Base-by-base conservation (phyloP, 768 basidiomycete species). In the Amanita rimosa region DNA sequence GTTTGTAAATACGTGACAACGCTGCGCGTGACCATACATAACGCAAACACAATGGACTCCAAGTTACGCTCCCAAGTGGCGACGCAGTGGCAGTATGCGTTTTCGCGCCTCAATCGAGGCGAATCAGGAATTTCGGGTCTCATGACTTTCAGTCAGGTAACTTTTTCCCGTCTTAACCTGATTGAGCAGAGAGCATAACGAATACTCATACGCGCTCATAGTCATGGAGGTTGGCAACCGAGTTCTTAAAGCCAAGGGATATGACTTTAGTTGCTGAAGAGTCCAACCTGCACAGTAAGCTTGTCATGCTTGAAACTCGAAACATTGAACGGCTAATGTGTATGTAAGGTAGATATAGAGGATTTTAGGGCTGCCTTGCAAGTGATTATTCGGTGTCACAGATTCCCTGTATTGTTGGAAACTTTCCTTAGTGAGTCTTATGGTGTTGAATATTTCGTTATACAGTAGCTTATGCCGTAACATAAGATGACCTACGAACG, bases 31-130 rank as follows among this genome's bases (percentile, higher is more conserved):
- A 29, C n/a, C 29, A 29, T 29, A 11, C 26, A 26, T 22, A 2
- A 27, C 22, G 10, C 17, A n/a, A 11, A n/a, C 22, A n/a, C n/a
- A 10, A 9, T 8, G 79, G 81, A 73, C 76, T 14, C 79, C 4
- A 71, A 75, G 21, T 65, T 83, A n/a, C 73, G 74, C 40, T 71
- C 74, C 1, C 81, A 84, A 58, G 79, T 84, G 7, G 73, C 76
- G 14, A 67, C 79, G 3, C 82, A 83, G 66, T 85, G 83, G 82
- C 78, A 82, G 52, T 79, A 83, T 16, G 71, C 79, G 1, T 85
- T 85, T 59, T 63, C 69, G n/a, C 73, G 79, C 13, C 66, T 85
- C 42, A 85, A 85, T 57, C 68, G 72, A 24, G 62, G 66, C 11
- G 69, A 76, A 31, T 73, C 72, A 33, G 83, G 82, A 7, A 82